These are phyloP conservation scores for Trifolium pratense DNA, from an alignment of 306 rosid species.

Conservation along the genomic window DNA sequence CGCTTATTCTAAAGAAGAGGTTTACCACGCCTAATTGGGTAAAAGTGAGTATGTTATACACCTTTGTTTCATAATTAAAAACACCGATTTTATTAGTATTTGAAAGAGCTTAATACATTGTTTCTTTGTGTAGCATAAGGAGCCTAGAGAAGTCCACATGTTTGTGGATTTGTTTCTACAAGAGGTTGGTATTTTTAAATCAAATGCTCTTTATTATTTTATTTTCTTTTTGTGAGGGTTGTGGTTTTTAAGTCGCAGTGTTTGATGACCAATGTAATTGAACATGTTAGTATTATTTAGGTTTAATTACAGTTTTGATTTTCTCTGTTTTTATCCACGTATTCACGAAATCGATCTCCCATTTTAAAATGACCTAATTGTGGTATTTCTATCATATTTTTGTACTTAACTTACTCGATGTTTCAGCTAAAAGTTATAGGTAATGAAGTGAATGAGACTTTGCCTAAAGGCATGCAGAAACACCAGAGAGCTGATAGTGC, in stretches of 20 bases:
- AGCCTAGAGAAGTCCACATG: conserved; percentile 97
- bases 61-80: conserved; percentile 16
- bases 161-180: conserved; percentile 89
- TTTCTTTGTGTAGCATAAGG: conserved; percentile 77
- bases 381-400: too few relatives aligned
- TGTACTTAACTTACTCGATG: conserved; percentile 19
- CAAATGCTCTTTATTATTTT: not conserved
- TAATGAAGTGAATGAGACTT: conserved; percentile 77
- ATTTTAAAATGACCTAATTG: too few relatives aligned
- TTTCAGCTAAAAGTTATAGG: conserved; percentile 69
- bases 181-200: conserved; percentile 60
- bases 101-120: conserved; percentile 33
- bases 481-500: conserved; percentile 81
- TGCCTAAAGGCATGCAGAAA: conserved; percentile 69
- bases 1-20: conserved; percentile 81
- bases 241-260: not conserved
- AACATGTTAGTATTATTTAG: too few relatives aligned
- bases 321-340: too few relatives aligned
- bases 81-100: conserved; percentile 6
- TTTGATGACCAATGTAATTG: conserved; percentile 22
- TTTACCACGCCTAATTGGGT: conserved; percentile 88
- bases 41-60: conserved; percentile 61
- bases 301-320: too few relatives aligned
- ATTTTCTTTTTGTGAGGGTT: not conserved
- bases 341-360: too few relatives aligned